Conservation (phyloP, 176 grass and related monocot species). For the Canna indica region DNA sequence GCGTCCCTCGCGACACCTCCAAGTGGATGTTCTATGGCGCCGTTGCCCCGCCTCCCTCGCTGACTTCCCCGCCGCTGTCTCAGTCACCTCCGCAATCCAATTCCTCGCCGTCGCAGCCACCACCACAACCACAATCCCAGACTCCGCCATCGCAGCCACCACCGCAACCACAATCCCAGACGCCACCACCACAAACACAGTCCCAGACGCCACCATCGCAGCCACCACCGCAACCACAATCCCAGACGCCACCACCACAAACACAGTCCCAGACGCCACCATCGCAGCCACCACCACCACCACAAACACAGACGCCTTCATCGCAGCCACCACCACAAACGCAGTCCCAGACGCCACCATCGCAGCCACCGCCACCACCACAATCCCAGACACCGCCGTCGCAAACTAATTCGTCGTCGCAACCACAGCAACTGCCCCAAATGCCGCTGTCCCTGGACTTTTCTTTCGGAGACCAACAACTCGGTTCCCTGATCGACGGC, state of each 20-base stretch:
- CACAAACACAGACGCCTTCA: not conserved
- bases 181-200: too few relatives aligned
- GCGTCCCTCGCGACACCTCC: conserved; percentile 23
- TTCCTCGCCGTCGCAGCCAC: not conserved
- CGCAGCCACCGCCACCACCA: not conserved
- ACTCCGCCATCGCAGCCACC: not conserved
- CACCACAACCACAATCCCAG: too few relatives aligned
- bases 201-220: not conserved
- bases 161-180: too few relatives aligned
- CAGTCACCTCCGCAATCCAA: not conserved
- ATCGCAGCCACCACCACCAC: not conserved
- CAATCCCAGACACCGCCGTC: not conserved
- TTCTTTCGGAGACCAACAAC: not conserved
- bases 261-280: not conserved
- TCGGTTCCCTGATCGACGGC: not conserved
- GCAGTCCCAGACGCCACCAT: not conserved
- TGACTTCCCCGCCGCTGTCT: not conserved
- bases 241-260: too few relatives aligned
- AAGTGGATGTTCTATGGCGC: not conserved
- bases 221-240: not conserved
- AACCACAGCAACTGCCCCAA: not conserved
- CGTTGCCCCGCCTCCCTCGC: not conserved
- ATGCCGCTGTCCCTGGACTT: not conserved
- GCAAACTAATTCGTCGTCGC: not conserved
- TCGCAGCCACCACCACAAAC: too few relatives aligned